These are phyloP conservation scores for Phytophthora pinifolia DNA, from an alignment of 352 stramenopile genomes.

Conservation along the genomic window DNA sequence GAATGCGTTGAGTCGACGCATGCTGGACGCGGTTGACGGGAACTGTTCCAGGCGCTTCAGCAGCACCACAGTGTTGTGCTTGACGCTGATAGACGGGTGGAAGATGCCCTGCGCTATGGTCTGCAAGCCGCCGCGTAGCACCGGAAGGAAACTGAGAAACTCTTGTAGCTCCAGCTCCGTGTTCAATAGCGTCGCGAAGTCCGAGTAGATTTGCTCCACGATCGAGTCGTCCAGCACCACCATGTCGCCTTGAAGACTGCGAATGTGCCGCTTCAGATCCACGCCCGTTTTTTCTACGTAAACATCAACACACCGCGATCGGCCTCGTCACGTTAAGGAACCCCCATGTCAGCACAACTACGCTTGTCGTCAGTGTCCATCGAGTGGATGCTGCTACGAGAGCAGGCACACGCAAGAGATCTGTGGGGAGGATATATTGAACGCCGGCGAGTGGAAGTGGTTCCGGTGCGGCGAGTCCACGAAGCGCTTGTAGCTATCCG, in stretches of 20 bases:
- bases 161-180: constrained; percentile 80
- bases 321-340: constrained; percentile 49
- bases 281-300: constrained; percentile 80
- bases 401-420: constrained; percentile 41
- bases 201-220: constrained; percentile 81
- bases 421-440: constrained; percentile 80
- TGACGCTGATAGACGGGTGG: constrained; percentile 84
- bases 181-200: constrained; percentile 75
- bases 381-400: constrained; percentile 32
- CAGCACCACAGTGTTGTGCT: constrained; percentile 87
- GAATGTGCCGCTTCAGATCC: constrained; percentile 82
- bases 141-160: constrained; percentile 81
- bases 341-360: constrained; percentile 17
- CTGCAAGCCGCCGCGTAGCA: constrained; percentile 76
- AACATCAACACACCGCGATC: constrained; percentile 31
- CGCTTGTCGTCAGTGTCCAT: constrained; percentile 14
- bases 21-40: constrained; percentile 65
- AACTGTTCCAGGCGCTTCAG: constrained; percentile 87
- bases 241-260: constrained; percentile 73
- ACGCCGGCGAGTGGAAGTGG: constrained; percentile 61
- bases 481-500: constrained; percentile 86
- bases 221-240: constrained; percentile 75
- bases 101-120: constrained; percentile 86
- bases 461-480: constrained; percentile 51
- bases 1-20: constrained; percentile 76